Evolutionary conservation across 164 flowering plant genomes (phyloP).

Genomic region (Umbilicus rupestris): DNA sequence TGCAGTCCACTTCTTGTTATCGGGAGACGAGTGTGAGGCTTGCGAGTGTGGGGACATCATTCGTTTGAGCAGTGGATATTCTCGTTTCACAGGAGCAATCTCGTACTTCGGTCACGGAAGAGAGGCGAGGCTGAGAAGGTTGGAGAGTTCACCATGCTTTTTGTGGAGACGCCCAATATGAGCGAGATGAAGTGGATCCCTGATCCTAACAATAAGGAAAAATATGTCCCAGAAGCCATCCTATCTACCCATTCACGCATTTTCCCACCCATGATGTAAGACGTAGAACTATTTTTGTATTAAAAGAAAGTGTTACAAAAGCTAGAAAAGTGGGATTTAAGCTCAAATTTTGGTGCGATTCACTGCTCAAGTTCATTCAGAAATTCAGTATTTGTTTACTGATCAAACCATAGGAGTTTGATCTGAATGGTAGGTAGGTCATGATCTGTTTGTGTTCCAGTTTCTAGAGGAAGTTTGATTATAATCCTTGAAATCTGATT

Average conservation of each 20-base stretch:
- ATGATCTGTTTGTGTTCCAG: too few species aligned
- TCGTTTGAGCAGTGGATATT: slow-evolving; percentile 52
- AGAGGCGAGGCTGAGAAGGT: slow-evolving; percentile 57
- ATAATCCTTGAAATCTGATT: neutral
- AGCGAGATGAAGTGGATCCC: slow-evolving; percentile 64
- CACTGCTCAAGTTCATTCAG: too few species aligned
- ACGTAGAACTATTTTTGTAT: neutral
- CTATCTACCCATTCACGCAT: slow-evolving; percentile 40
- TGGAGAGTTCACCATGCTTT: slow-evolving; percentile 64
- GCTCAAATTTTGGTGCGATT: too few species aligned
- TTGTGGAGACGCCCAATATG: slow-evolving; percentile 68
- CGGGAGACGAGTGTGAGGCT: slow-evolving; percentile 77
- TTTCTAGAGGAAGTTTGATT: neutral
- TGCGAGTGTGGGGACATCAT: slow-evolving; percentile 62
- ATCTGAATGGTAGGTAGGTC: too few species aligned
- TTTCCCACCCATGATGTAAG: slow-evolving; percentile 30
- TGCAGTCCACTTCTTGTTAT: slow-evolving; percentile 66
- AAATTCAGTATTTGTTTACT: too few species aligned
- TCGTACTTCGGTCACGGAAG: slow-evolving; percentile 67
- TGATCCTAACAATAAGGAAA: slow-evolving; percentile 37
- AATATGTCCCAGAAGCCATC: slow-evolving; percentile 38
- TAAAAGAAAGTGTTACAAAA: too few species aligned
- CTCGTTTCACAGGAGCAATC: slow-evolving; percentile 37
- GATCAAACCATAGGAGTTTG: too few species aligned
- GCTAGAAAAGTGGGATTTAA: too few species aligned